A percentile compares a stretch with the other conserved stretches of the same genome.
phyloP scores from a whole-genome alignment of 2,329 filamentous ascomycete species.

The Fusarium nematophilum region DNA sequence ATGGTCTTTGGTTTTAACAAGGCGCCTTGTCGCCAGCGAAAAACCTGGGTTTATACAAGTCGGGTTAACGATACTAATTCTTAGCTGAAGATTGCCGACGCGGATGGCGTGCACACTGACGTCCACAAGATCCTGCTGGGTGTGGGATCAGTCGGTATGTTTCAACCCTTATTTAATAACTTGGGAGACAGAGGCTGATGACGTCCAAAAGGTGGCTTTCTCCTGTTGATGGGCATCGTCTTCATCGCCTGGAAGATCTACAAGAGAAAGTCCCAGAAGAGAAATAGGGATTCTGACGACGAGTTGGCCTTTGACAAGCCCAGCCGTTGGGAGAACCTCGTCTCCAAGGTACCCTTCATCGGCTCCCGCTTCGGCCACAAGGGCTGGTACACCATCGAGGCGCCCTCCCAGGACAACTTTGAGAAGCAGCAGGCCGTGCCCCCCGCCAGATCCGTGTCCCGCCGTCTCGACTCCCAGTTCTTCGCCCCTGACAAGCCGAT shows the following conservation, averaged over 20 bases:
- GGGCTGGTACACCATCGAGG: constrained; percentile 50
- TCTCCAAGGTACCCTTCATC: constrained; percentile 52
- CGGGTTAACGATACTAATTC: neutral
- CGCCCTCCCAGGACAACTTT: constrained; percentile 32
- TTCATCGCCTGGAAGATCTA: constrained; percentile 40
- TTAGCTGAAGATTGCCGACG: constrained; percentile 18
- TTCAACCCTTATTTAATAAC: neutral
- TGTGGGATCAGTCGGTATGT: constrained; percentile 41
- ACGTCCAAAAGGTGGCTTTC: constrained; percentile 25
- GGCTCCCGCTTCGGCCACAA: constrained; percentile 47
- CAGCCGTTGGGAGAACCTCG: constrained; percentile 38
- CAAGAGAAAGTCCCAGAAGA: constrained; percentile 15
- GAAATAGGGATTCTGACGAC: constrained; percentile 25
- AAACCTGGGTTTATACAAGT: too few relatives aligned
- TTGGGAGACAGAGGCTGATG: constrained; percentile 8
- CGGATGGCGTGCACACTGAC: constrained; percentile 30
- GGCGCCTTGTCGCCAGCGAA: too few relatives aligned
- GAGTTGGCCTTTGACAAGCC: constrained; percentile 37
- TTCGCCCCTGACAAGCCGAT: constrained; percentile 36
- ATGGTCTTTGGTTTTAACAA: neutral
- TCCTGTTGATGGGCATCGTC: constrained; percentile 36
- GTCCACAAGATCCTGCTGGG: constrained; percentile 41
- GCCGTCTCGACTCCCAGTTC: constrained; percentile 38
- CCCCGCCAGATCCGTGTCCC: constrained; percentile 11
- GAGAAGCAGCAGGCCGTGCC: constrained; percentile 36